Evolutionary conservation across 2,329 filamentous ascomycete species (phyloP).

Genomic region (Diplodia intermedia): DNA sequence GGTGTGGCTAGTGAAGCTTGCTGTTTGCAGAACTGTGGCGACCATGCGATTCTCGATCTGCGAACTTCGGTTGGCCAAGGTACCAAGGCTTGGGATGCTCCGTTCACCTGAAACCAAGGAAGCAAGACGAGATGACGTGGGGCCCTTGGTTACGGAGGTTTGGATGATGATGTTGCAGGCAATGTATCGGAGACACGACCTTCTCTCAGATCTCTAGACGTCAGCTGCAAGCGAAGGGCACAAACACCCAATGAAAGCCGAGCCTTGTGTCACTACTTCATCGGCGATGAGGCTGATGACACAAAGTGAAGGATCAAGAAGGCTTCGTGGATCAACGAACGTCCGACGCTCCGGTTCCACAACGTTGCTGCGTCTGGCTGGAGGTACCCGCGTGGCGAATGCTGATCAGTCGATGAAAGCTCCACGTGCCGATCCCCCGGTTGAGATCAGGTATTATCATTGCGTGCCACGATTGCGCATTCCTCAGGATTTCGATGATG

Average conservation of each 20-base stretch:
- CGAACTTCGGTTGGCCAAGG: too few species aligned
- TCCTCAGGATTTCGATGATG: too few species aligned
- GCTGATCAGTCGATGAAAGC: background rate
- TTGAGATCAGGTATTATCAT: background rate
- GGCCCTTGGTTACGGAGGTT: too few species aligned
- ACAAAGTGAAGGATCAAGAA: background rate
- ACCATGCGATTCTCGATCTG: too few species aligned
- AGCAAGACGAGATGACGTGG: too few species aligned
- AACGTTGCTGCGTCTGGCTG: background rate
- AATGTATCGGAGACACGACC: slow-evolving; percentile 1
- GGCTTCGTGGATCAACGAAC: background rate
- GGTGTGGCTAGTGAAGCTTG: background rate
- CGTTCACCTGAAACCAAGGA: too few species aligned
- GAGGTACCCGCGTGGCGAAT: slow-evolving; percentile 7
- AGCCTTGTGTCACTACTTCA: background rate
- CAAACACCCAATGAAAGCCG: background rate
- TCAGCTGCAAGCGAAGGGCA: background rate
- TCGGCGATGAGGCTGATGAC: background rate
- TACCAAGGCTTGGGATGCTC: background rate
- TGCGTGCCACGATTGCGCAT: background rate
- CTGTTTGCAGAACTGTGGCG: background rate
- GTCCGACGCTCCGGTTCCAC: background rate
- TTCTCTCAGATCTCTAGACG: background rate
- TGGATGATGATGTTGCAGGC: background rate
- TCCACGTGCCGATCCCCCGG: slow-evolving; percentile 5